Evolutionary conservation across 1,284 basidiomycete genomes (phyloP), one percentile per base, ranked within the genome.

Genomic region (Sanghuangporus weigelae): DNA sequence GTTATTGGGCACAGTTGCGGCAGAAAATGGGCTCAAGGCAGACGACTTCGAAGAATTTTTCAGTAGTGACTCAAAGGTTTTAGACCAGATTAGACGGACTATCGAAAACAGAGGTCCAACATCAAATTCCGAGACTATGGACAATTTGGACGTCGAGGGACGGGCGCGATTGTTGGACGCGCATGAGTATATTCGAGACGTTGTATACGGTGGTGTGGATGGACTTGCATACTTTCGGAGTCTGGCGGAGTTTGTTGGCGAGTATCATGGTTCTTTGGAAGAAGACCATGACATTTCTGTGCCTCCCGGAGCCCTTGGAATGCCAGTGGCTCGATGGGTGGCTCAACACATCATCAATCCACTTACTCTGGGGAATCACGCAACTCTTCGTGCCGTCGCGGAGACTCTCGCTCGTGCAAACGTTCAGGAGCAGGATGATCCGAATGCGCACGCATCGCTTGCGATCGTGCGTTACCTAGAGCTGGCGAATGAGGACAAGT

Each of bases 141-240:
- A 54, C 38, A 63, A 68, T 26, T 60, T 64, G 58, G 63, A 57
- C 23, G 46, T 44, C 26, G 66, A 67, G 23, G 56, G 65, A 54
- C 19, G 65, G 68, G 12, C 67, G 72, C 14, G 71, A 73, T 4
- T 85, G 85, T 67, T 90, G 81, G 81, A 79, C 73, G 87, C 82
- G 1, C 85, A 89, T 72, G 79, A 78, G 31, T 89, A 87, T 69
- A 61, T 92, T 16, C 74, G 80, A 36, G 87, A 90, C 69, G 71
- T 90, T 7, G 88, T 91, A 0, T 92, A 91, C 69, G 90, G 90
- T 0, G 89, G 90, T 42, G 76, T 82, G 0, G 87, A 89, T 64
- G 90, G 89, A 1, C 74, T 85, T 31, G 89, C 89, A 6, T 91
- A 91, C 71, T 79, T 87, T 56, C 77, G 86, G 64, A 92, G 90